A percentile compares a stretch with the other conserved stretches of the same genome.
Conservation (phyloP, 495 filamentous ascomycete species). For the Penicillium pulvis region DNA sequence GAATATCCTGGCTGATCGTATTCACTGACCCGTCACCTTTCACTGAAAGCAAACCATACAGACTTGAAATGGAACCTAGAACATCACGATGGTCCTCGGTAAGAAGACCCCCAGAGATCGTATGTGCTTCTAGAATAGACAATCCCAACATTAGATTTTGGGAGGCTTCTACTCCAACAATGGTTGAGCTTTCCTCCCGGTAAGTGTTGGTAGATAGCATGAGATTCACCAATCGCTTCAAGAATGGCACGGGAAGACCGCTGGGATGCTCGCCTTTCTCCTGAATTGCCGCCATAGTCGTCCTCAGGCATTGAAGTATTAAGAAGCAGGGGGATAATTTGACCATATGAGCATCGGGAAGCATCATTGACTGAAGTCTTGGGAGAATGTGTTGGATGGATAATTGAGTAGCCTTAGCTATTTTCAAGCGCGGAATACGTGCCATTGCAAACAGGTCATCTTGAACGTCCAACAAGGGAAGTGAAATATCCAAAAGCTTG, state of each 20-base stretch:
- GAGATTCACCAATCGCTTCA: constrained; percentile 30
- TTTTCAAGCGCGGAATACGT: constrained; percentile 17
- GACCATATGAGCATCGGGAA: constrained; percentile 17
- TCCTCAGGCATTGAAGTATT: constrained; percentile 34
- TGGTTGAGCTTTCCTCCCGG: neutral
- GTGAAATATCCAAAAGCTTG: constrained; percentile 33
- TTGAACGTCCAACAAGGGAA: constrained; percentile 26
- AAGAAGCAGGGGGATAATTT: constrained; percentile 35
- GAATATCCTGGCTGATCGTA: constrained; percentile 22
- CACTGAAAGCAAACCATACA: constrained; percentile 31
- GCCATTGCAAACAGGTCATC: constrained; percentile 30
- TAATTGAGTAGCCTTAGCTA: constrained; percentile 34
- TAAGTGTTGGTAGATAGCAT: constrained; percentile 21
- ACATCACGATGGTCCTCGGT: constrained; percentile 25
- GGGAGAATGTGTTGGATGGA: constrained; percentile 30
- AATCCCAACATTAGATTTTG: constrained; percentile 43
- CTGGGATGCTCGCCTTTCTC: constrained; percentile 29
- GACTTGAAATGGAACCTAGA: constrained; percentile 30
- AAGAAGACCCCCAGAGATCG: constrained; percentile 27
- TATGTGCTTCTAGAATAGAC: constrained; percentile 67
- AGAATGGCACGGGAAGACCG: constrained; percentile 25
- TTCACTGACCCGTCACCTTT: constrained; percentile 6
- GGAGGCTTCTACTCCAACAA: constrained; percentile 11
- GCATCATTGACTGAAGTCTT: constrained; percentile 26
- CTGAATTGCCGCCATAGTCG: constrained; percentile 29